phyloP scores from a whole-genome alignment of 495 filamentous ascomycete genomes.

The Podospora anserina region DNA sequence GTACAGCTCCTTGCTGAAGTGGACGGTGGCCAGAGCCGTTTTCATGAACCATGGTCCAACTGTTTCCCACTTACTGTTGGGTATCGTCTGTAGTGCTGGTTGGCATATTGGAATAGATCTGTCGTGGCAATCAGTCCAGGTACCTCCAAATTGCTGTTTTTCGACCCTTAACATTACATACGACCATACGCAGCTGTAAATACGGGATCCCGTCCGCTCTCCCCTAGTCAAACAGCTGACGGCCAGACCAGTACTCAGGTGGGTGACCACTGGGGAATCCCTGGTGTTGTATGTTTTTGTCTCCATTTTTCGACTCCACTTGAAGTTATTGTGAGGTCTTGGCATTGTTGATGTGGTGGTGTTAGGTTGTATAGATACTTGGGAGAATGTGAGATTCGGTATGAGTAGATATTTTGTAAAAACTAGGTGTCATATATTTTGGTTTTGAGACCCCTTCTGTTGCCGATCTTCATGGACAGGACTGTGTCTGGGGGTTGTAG shows the following conservation, averaged over 20 bases:
- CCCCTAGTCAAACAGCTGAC: conserved; percentile 38
- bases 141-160: background rate
- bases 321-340: background rate
- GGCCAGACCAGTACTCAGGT: conserved; percentile 6
- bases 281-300: conserved; percentile 5
- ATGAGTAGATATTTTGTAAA: too few relatives aligned
- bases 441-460: too few relatives aligned
- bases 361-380: too few relatives aligned
- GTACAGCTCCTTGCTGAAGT: background rate
- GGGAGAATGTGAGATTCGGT: too few relatives aligned
- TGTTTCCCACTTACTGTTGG: too few relatives aligned
- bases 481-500: too few relatives aligned
- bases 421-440: too few relatives aligned
- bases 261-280: conserved; percentile 7
- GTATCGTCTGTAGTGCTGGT: background rate
- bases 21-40: background rate
- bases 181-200: background rate
- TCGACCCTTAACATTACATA: background rate
- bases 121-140: too few relatives aligned
- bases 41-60: background rate
- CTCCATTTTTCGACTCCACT: background rate
- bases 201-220: conserved; percentile 52
- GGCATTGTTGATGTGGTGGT: background rate
- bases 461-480: too few relatives aligned
- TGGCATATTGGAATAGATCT: background rate